Evolutionary conservation across 2,329 filamentous ascomycete species (phyloP), one percentile per base, ranked within the genome.

Genomic region (Pseudogymnoascus sp.): DNA sequence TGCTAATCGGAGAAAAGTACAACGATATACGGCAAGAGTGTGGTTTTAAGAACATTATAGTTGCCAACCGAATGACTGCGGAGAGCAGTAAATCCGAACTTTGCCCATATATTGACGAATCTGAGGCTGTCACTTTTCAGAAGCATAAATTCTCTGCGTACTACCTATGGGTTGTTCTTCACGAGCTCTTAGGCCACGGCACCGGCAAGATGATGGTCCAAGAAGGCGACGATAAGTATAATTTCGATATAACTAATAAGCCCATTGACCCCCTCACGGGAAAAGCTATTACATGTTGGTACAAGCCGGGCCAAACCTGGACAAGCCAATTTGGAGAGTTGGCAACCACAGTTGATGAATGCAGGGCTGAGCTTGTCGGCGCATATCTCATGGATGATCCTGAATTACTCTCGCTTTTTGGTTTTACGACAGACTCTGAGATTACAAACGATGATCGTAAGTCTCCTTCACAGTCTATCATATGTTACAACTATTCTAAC

Each of bases 101-200:
- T 57, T 73, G 69, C 62, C 73, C 86, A 0, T 89, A 90, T 75
- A 84, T 91, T 70, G 79, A 83, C 37, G 76, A 81, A 8, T 76
- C 80, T 11, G 88, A 91, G 68, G 78, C 85, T 43, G 80, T 84
- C 3, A 71, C 84, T 2, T 91, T 85, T 73, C 81, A 84, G 65
- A 81, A 82, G 67, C 85, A 84, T 75, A 85, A 85, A 43, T 85
- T 88, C 68, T 79, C 81, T 5, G 85, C 86, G 0, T 90, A 90
- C 71, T 87, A 90, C 73, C 85, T 89, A 13, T 87, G 88, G 76
- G 87, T 90, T 51, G 87, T 86, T 25, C 81, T 91, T 8, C 89
- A 91, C 75, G 85, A 88, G 71, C 80, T 88, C 4, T 76, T 88
- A 2, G 86, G 85, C 10, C 86, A 88, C 67, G 85, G 86, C 11